Evolutionary conservation across 176 grass and related monocot genomes (phyloP).

Genomic region (Cenchrus americanus): DNA sequence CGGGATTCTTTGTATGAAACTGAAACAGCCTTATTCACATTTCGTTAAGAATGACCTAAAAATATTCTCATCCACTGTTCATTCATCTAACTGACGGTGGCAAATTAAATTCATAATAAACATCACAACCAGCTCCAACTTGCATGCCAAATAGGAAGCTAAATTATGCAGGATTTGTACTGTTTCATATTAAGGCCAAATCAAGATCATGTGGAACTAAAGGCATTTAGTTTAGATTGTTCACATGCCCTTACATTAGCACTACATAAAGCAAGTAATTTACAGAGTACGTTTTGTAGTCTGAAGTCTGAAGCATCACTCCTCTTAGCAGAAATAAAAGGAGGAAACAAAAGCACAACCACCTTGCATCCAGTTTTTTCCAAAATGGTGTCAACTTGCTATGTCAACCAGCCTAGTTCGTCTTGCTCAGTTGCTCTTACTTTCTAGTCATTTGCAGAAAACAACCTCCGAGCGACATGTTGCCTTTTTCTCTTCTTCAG

Average conservation of each 20-base stretch:
- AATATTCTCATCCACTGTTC: too few species aligned
- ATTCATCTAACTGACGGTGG: too few species aligned
- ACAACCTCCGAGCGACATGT: background rate
- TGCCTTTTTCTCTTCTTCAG: slow-evolving; percentile 2
- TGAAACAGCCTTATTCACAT: background rate
- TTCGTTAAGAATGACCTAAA: background rate
- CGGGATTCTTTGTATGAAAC: background rate
- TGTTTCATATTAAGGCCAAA: background rate
- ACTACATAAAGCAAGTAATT: background rate
- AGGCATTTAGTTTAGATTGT: background rate
- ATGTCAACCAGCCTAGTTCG: background rate
- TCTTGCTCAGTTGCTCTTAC: background rate
- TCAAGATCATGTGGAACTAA: background rate
- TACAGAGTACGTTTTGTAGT: background rate
- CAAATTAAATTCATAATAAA: too few species aligned
- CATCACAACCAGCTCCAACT: too few species aligned
- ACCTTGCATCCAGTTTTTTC: background rate
- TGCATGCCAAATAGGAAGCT: background rate
- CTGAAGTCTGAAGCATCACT: background rate
- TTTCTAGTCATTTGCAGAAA: background rate
- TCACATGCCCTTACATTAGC: background rate
- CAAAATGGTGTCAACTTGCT: background rate
- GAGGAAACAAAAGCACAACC: background rate
- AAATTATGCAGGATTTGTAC: background rate
- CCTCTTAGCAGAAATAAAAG: background rate